Conservation (phyloP, 2,329 filamentous ascomycete genomes). For the Endothia cerciana region DNA sequence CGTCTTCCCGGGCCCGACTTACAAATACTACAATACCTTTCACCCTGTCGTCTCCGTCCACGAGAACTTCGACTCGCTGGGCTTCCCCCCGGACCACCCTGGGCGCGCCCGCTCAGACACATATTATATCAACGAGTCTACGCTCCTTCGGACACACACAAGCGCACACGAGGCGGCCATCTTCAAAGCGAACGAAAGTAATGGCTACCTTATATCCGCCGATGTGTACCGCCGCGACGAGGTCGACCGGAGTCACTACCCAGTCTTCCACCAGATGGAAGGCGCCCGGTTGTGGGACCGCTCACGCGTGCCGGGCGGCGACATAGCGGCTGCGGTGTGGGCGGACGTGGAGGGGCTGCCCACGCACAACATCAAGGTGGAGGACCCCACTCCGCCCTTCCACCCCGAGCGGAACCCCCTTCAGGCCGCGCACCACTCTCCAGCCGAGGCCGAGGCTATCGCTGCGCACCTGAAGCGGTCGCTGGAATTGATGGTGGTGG, state of each 20-base stretch:
- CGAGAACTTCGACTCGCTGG: slow-evolving; percentile 97
- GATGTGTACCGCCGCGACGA: slow-evolving; percentile 97
- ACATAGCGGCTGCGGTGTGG: slow-evolving; percentile 68
- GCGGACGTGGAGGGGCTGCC: slow-evolving; percentile 74
- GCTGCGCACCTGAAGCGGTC: slow-evolving; percentile 85
- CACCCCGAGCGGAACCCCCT: slow-evolving; percentile 82
- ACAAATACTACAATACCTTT: slow-evolving; percentile 76
- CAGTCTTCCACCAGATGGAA: slow-evolving; percentile 98
- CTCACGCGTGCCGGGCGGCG: slow-evolving; percentile 56
- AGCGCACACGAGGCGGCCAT: slow-evolving; percentile 88
- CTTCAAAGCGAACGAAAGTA: slow-evolving; percentile 71
- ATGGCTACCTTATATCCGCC: slow-evolving; percentile 87
- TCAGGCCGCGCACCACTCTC: slow-evolving; percentile 71
- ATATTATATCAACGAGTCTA: slow-evolving; percentile 88
- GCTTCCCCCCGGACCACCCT: slow-evolving; percentile 85
- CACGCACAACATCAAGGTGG: slow-evolving; percentile 73
- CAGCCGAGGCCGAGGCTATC: slow-evolving; percentile 80
- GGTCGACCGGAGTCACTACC: slow-evolving; percentile 93
- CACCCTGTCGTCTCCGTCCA: slow-evolving; percentile 81
- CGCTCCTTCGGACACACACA: slow-evolving; percentile 89
- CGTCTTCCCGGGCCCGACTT: slow-evolving; percentile 75
- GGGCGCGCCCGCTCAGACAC: slow-evolving; percentile 88
- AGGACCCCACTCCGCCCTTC: slow-evolving; percentile 80
- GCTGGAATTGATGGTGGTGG: slow-evolving; percentile 85
- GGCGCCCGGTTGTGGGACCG: slow-evolving; percentile 89